A percentile compares a stretch with the other conserved stretches of the same genome.
Evolutionary conservation across 352 stramenopile genomes (phyloP).

Genomic region (Saprolegnia parasitica): DNA sequence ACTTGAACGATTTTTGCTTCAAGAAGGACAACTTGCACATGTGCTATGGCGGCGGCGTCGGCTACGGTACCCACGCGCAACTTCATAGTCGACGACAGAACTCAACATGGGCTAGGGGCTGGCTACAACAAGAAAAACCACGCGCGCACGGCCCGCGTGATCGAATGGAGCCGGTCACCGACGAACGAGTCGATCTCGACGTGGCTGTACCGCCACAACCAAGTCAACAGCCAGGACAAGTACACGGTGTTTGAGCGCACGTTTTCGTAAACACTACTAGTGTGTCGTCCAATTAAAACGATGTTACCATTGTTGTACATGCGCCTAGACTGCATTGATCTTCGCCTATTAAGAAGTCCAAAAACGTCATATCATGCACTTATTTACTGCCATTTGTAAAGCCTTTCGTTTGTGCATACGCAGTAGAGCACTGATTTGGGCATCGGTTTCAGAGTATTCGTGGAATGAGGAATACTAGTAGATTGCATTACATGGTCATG

Average conservation of each 20-base stretch:
- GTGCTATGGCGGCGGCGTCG: constrained; percentile 36
- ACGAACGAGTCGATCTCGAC: constrained; percentile 1
- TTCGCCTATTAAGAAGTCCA: no score
- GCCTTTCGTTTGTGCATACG: no score
- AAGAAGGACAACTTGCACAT: constrained; percentile 32
- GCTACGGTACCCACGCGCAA: constrained; percentile 21
- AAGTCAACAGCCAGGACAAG: constrained; percentile 6
- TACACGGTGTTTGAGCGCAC: constrained; percentile 20
- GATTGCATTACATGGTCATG: no score
- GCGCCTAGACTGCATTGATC: no score
- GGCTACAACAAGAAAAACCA: background rate
- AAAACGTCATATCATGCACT: no score
- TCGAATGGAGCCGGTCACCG: background rate
- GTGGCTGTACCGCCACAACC: background rate
- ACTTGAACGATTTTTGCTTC: constrained; percentile 36
- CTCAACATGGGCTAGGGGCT: background rate
- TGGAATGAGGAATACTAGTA: no score
- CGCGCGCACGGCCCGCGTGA: constrained; percentile 12
- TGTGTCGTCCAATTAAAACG: no score
- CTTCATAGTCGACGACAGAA: background rate
- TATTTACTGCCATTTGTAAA: no score
- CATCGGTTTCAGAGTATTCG: no score
- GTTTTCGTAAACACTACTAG: background rate
- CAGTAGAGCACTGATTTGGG: no score
- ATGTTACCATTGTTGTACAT: no score